Base-by-base conservation (phyloP, 371 early-diverging fungal species). In the Mortierella sp. region DNA sequence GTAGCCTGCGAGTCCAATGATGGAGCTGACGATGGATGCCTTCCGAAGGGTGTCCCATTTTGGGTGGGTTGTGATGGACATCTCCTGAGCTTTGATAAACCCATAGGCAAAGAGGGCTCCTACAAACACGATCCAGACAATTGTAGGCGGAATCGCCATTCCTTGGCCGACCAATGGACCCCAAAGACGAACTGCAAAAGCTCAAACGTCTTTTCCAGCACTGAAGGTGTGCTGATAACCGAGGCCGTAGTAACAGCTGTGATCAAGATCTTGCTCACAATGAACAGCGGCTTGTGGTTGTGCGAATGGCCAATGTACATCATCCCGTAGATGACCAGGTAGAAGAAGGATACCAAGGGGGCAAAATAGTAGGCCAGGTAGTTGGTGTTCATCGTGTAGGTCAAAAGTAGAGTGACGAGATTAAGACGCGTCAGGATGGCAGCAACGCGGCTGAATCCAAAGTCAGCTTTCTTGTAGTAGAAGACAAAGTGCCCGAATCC, bases 401-500 rank as follows among this genome's bases (percentile, higher is more conserved):
- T 80, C 41, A 93, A 74, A 3, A 83, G 80, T 52, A 87, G 81
- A 1, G 90, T 87, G 47, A 93, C 80, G 42, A 93, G 62, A 62
- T 93, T 93, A 26, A 91, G 70, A 1, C 94, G 84, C 21, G 89
- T 81, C 58, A 93, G 80, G 38, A 90, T 86, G 27, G 81, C 82
- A 4, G 87, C 76, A 8, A 91, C 80, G 30, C 91, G 87, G 3
- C 50, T 69, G 48, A 89, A 74, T 13, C 90, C 83, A 72, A 84
- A 92, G 65, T 90, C 90, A 18, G 72, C 80, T 76, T 90, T 91
- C 58, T 82, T 86, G 82, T 86, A 87, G 57, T 90, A 90, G 67
- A 82, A 91, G 49, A 79, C 81, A 63, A 89, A 90, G 69, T 92
- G 91, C 0, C 92, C 92, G 68, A 87, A 92, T n/a, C 93, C 94